Conservation (phyloP, 2,329 filamentous ascomycete genomes). For the Sporothrix curviconia region DNA sequence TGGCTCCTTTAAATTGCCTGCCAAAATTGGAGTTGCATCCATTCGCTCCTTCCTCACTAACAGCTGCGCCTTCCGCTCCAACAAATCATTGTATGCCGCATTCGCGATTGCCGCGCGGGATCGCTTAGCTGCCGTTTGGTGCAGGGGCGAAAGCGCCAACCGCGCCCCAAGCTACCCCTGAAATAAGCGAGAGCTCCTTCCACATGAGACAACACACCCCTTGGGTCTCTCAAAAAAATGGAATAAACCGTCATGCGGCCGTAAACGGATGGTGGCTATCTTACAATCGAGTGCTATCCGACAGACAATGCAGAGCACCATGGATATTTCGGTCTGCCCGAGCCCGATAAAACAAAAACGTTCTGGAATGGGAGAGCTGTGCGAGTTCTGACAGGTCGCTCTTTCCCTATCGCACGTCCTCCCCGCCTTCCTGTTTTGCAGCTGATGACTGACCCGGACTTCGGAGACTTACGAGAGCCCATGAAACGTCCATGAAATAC, state of each 20-base stretch:
- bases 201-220: neutral
- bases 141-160: neutral
- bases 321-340: no score
- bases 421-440: neutral
- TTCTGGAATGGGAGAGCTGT: no score
- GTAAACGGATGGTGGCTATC: no score
- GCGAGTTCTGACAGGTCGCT: neutral
- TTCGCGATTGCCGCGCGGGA: neutral
- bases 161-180: neutral
- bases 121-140: neutral
- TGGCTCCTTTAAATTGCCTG: no score
- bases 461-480: constrained; percentile 3
- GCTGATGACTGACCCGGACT: neutral
- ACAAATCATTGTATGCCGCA: neutral
- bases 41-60: neutral
- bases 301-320: no score
- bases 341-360: neutral
- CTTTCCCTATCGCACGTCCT: neutral
- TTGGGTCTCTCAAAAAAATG: no score
- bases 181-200: neutral
- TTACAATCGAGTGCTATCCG: no score
- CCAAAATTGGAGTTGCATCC: no score
- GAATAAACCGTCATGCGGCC: no score
- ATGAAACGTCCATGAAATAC: no score
- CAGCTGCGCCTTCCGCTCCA: neutral